Evolutionary conservation across 306 rosid genomes (phyloP).

Genomic region (Malus fusca): DNA sequence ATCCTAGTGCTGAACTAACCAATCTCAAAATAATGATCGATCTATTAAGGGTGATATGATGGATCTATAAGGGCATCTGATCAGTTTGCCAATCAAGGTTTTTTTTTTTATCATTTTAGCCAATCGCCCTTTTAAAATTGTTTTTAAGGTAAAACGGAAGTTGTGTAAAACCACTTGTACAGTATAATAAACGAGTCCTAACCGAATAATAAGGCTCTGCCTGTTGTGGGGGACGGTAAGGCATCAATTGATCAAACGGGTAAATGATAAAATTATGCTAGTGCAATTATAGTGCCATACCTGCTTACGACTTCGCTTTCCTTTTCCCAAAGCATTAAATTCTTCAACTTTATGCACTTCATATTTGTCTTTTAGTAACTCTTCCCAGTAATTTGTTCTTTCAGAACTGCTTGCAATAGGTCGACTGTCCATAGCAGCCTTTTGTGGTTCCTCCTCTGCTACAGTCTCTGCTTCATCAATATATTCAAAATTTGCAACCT

Average conservation of each 20-base stretch:
- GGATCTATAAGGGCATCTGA: neutral
- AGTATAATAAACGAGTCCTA: neutral
- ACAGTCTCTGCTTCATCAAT: constrained; percentile 79
- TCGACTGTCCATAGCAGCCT: constrained; percentile 37
- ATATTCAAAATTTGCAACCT: constrained; percentile 98
- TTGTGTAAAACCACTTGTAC: neutral
- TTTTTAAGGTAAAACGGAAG: neutral
- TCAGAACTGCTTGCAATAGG: constrained; percentile 43
- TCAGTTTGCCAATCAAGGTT: neutral
- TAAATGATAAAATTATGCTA: neutral
- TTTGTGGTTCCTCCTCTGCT: constrained; percentile 72
- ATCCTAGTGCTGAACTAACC: neutral
- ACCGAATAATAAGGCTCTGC: neutral
- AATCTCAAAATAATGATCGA: neutral
- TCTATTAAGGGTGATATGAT: neutral
- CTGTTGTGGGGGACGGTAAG: no score
- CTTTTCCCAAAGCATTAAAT: constrained; percentile 82
- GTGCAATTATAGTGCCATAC: constrained; percentile 26
- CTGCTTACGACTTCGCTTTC: constrained; percentile 93
- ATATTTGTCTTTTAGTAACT: constrained; percentile 71
- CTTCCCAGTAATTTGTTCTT: constrained; percentile 85
- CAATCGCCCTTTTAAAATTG: neutral
- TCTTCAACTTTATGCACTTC: constrained; percentile 91
- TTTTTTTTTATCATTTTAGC: neutral
- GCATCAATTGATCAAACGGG: neutral